Evolutionary conservation across 345 rosid genomes (phyloP).

Genomic region (Pseudoturritis turrita): DNA sequence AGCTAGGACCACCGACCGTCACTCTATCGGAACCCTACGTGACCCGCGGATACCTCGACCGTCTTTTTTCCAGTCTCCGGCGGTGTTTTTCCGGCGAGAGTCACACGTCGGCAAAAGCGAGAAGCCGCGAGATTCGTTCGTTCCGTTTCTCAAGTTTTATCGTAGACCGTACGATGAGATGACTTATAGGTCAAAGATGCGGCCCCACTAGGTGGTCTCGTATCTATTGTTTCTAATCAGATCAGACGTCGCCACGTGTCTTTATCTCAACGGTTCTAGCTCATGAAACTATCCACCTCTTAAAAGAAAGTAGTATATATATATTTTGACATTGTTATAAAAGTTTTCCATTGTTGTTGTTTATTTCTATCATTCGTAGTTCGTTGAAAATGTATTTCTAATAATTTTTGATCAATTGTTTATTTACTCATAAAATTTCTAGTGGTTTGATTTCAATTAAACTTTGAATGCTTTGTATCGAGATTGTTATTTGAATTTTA

Average conservation of each 20-base stretch:
- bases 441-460: background rate
- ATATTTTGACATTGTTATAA: background rate
- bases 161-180: slow-evolving; percentile 96
- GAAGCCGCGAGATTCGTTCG: slow-evolving; percentile 64
- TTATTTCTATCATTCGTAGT: background rate
- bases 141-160: slow-evolving; percentile 70
- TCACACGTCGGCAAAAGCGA: slow-evolving; percentile 60
- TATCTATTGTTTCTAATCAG: slow-evolving; percentile 76
- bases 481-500: background rate
- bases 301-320: slow-evolving; percentile 24
- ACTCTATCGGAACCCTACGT: slow-evolving; percentile 26
- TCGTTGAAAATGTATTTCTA: slow-evolving; percentile 15
- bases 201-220: slow-evolving; percentile 88
- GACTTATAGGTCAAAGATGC: slow-evolving; percentile 96
- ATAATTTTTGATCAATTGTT: slow-evolving; percentile 31
- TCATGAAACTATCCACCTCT: background rate
- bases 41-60: slow-evolving; percentile 77
- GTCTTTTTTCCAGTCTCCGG: slow-evolving; percentile 94
- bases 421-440: slow-evolving; percentile 11
- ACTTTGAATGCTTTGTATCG: background rate
- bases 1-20: slow-evolving; percentile 46
- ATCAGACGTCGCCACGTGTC: slow-evolving; percentile 88
- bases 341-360: slow-evolving; percentile 1
- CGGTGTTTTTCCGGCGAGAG: slow-evolving; percentile 74
- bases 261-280: slow-evolving; percentile 83